These are phyloP conservation scores for Populus tomentosa DNA, from an alignment of 441 rosid species.

Conservation along the genomic window DNA sequence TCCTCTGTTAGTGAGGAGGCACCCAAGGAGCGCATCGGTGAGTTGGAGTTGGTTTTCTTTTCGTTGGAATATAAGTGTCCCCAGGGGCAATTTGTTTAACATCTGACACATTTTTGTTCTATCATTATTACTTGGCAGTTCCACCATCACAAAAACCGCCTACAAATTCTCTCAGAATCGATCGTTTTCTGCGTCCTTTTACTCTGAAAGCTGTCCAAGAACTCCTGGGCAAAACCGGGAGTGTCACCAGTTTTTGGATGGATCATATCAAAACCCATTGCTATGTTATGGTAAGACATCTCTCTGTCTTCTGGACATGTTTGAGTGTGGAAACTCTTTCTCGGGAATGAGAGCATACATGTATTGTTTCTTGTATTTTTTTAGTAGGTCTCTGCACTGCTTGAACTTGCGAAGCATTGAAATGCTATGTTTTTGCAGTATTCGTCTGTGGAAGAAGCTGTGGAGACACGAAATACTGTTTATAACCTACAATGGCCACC, in stretches of 20 bases:
- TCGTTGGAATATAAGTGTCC: background rate
- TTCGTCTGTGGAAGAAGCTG: conserved; percentile 78
- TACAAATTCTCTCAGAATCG: conserved; percentile 76
- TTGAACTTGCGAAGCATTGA: background rate
- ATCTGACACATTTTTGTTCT: conserved; percentile 6
- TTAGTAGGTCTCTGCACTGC: background rate
- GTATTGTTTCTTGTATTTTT: background rate
- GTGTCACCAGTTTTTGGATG: conserved; percentile 90
- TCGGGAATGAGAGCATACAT: background rate
- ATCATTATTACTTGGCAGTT: conserved; percentile 44
- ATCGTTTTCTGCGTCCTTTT: conserved; percentile 85
- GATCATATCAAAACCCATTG: conserved; percentile 96
- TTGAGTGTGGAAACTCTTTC: background rate
- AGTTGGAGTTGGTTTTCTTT: conserved; percentile 37
- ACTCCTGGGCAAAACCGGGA: conserved; percentile 85
- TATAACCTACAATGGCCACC: conserved; percentile 47
- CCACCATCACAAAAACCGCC: conserved; percentile 81
- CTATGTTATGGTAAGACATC: conserved; percentile 69
- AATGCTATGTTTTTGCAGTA: conserved; percentile 48
- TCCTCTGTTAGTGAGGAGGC: conserved; percentile 59
- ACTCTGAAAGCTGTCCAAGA: conserved; percentile 97
- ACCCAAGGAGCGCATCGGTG: conserved; percentile 85
- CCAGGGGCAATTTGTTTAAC: background rate
- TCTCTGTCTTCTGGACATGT: conserved; percentile 7
- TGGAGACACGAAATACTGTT: conserved; percentile 68